A percentile compares a stretch with the other conserved stretches of the same genome.
phyloP scores from a whole-genome alignment of 306 rosid genomes.

The Castanea sativa region DNA sequence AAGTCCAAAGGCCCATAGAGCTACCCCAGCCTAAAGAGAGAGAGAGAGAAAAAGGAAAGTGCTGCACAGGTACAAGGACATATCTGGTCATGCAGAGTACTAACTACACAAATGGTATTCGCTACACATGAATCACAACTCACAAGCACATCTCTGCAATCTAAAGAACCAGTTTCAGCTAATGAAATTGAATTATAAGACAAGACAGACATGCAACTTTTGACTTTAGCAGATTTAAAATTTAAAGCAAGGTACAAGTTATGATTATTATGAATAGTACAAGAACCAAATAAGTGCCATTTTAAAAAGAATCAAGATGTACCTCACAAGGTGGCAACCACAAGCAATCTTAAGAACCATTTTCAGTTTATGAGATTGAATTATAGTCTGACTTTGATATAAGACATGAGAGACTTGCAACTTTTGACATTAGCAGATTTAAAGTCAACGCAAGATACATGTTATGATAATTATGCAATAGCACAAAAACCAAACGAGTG shows the following conservation, averaged over 20 bases:
- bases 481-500: not conserved
- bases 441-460: not conserved
- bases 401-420: not conserved
- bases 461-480: not conserved
- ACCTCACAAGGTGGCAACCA: not conserved
- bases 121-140: not conserved
- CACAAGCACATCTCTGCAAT: not conserved
- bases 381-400: not conserved
- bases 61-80: no score
- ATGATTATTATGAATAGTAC: not conserved
- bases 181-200: not conserved
- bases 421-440: not conserved
- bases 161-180: not conserved
- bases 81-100: not conserved
- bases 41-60: not conserved
- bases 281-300: not conserved
- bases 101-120: not conserved
- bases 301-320: not conserved
- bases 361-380: not conserved
- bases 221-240: not conserved
- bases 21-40: not conserved
- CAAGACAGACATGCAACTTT: not conserved
- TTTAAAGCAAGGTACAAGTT: not conserved
- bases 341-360: not conserved
- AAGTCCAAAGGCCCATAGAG: conserved; percentile 8